phyloP scores from a whole-genome alignment of 2,329 filamentous ascomycete species.

The Clarireedia homoeocarpa region DNA sequence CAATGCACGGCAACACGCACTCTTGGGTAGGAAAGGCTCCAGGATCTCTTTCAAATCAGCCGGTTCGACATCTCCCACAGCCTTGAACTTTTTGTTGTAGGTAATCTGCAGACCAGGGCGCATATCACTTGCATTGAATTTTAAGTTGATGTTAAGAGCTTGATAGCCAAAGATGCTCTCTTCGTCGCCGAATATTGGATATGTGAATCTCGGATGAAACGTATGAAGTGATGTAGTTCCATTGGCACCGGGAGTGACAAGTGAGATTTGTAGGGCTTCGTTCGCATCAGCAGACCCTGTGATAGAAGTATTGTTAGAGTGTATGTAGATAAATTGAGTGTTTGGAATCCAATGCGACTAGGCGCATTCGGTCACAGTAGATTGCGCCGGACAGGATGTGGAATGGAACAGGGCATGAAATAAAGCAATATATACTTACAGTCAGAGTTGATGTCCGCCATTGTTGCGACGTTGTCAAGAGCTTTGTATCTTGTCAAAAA shows the following conservation, averaged over 20 bases:
- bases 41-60: conserved; percentile 56
- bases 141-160: conserved; percentile 66
- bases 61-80: conserved; percentile 60
- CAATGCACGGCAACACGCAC: conserved; percentile 35
- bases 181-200: conserved; percentile 87
- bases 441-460: conserved; percentile 18
- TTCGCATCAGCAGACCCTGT: conserved; percentile 28
- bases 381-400: neutral
- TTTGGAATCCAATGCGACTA: neutral
- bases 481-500: neutral
- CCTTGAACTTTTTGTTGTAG: conserved; percentile 63
- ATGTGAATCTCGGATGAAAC: conserved; percentile 84
- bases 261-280: conserved; percentile 54
- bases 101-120: conserved; percentile 66
- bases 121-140: conserved; percentile 63
- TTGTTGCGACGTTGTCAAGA: conserved; percentile 8
- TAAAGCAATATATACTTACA: conserved; percentile 16
- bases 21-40: conserved; percentile 55
- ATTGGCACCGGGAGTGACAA: conserved; percentile 43
- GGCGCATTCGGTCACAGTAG: neutral
- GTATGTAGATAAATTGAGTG: neutral
- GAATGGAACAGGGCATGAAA: neutral
- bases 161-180: conserved; percentile 89
- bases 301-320: neutral
- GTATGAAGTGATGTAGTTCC: conserved; percentile 51